Evolutionary conservation across 2,329 filamentous ascomycete genomes (phyloP), one percentile per base, ranked within the genome.

Genomic region (Beauveria australis): DNA sequence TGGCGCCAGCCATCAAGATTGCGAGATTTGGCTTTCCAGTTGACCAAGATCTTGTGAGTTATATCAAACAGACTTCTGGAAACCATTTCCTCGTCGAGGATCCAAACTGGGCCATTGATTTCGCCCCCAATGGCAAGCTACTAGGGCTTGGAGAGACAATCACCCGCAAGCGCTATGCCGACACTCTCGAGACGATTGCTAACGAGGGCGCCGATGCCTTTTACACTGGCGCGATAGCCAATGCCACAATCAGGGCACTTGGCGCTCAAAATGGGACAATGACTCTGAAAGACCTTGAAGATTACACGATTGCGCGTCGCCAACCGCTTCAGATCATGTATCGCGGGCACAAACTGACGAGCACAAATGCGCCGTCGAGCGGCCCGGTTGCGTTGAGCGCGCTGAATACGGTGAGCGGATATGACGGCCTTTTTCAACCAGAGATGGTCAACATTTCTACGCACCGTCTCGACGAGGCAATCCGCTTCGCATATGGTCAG

Each of bases 401-500:
- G 0, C 73, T 96, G 66, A 95, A 94, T 61, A 89, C 87, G 26
- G 74, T 93, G 47, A 81, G 87, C 63, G 89, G 89, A 0, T 95
- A 91, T 68, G 75, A 82, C 0, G 78, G 78, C 24, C 85, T 93
- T 53, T 86, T 84, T 19, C 75, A 84, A 14, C 73, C 79, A 1
- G 73, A 76, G 1, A 74, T 77, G 2, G 75, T 76, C 53, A 81
- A 81, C 64, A 70, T 91, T 0, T 90, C 85, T 44, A 90, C 88
- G 0, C 91, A 96, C 70, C 79, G 88, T 0, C 75, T 96, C n/a
- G 86, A 93, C 64, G 91, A 96, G 76, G 88, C 90, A 1, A 88
- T 95, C 62, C 79, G 89, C 8, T 96, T 92, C 69, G 89, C 86
- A 0, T 96, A 95, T 66, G 91, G 88, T 2, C 75, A 87, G 77